Evolutionary conservation across 768 basidiomycete species (phyloP).

Genomic region (Suillus luteus): DNA sequence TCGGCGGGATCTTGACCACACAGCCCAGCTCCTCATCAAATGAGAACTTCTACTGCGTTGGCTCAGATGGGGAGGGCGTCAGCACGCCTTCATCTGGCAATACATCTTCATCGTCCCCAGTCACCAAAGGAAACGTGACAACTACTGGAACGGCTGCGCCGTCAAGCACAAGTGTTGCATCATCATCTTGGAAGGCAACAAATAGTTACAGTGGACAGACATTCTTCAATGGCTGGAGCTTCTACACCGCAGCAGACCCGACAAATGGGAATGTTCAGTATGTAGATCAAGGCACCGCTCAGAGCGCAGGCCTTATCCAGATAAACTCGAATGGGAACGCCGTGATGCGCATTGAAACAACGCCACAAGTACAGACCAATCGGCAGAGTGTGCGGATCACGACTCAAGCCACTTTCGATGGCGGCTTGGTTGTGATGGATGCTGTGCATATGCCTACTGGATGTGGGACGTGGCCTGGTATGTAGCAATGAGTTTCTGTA

Average conservation of each 20-base stretch:
- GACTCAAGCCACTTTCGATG: slow-evolving; percentile 57
- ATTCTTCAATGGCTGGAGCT: slow-evolving; percentile 86
- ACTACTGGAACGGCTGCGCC: slow-evolving; percentile 19
- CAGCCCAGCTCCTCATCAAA: slow-evolving; percentile 35
- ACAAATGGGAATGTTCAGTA: slow-evolving; percentile 75
- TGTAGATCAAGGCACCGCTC: slow-evolving; percentile 60
- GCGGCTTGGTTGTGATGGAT: slow-evolving; percentile 78
- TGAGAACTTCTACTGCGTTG: slow-evolving; percentile 40
- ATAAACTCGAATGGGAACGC: slow-evolving; percentile 76
- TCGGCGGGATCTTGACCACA: slow-evolving; percentile 52
- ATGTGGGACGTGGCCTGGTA: slow-evolving; percentile 82
- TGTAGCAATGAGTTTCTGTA: slow-evolving; percentile 7
- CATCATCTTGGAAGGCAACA: slow-evolving; percentile 60
- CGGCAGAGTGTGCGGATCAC: slow-evolving; percentile 82
- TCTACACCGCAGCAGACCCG: slow-evolving; percentile 69
- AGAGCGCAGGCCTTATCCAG: slow-evolving; percentile 57
- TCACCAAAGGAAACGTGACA: slow-evolving; percentile 16
- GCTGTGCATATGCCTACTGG: slow-evolving; percentile 88
- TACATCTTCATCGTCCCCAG: slow-evolving; percentile 23
- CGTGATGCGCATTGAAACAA: slow-evolving; percentile 89
- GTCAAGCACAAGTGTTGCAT: slow-evolving; percentile 26
- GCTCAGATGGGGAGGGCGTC: slow-evolving; percentile 22
- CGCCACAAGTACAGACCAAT: slow-evolving; percentile 62
- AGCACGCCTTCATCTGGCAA: slow-evolving; percentile 18
- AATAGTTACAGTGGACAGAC: slow-evolving; percentile 61